Evolutionary conservation across 225 moss, liverwort and hornwort genomes (phyloP).

Genomic region (Polytrichum formosum): DNA sequence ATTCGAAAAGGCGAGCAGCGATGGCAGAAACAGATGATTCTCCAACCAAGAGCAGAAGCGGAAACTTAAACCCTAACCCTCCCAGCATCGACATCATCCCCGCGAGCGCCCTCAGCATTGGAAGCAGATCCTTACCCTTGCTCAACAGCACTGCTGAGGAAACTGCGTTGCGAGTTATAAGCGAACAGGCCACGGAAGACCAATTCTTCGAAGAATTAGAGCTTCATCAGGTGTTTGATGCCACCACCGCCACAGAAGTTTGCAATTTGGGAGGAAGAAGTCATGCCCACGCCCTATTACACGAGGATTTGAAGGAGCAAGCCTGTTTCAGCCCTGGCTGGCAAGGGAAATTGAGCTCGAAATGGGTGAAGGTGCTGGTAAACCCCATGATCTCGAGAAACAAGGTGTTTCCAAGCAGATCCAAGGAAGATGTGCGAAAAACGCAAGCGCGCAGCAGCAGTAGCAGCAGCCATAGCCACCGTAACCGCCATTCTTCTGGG

Average conservation of each 20-base stretch:
- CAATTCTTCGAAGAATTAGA: slow-evolving; percentile 15
- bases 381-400: slow-evolving; percentile 40
- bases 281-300: not conserved
- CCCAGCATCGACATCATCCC: not conserved
- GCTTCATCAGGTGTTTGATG: slow-evolving; percentile 18
- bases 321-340: slow-evolving; percentile 40
- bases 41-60: slow-evolving; percentile 13
- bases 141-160: slow-evolving; percentile 41
- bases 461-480: not conserved
- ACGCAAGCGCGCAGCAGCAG: not conserved
- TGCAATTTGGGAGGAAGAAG: slow-evolving; percentile 1
- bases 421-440: slow-evolving; percentile 40
- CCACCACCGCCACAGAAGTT: not conserved
- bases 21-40: slow-evolving; percentile 9
- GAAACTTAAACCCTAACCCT: not conserved
- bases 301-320: slow-evolving; percentile 16
- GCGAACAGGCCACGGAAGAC: slow-evolving; percentile 23
- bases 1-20: slow-evolving; percentile 22
- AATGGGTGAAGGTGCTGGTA: slow-evolving; percentile 50
- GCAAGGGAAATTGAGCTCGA: slow-evolving; percentile 33
- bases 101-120: not conserved
- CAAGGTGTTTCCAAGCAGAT: slow-evolving; percentile 50
- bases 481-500: not conserved
- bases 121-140: slow-evolving; percentile 32
- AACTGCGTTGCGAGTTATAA: slow-evolving; percentile 43